These are phyloP conservation scores for Pelargonium myrrhifolium DNA, from an alignment of 441 rosid genomes.

Conservation along the genomic window DNA sequence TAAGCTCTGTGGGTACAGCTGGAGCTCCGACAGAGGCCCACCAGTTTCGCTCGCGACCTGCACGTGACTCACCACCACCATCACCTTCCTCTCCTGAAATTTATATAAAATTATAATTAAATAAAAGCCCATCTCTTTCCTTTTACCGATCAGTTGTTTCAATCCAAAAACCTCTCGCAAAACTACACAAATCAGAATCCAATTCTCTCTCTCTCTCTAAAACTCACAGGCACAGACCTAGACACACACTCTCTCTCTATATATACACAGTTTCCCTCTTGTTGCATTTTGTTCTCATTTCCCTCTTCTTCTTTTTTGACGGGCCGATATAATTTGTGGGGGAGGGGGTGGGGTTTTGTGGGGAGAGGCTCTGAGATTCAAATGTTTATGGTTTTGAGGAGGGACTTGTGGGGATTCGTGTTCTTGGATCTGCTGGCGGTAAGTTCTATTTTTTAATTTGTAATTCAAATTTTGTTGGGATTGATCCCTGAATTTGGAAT, in stretches of 20 bases:
- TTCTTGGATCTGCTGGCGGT: constrained; percentile 1
- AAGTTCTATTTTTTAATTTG: background rate
- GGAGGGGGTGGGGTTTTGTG: background rate
- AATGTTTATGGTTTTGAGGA: constrained; percentile 1
- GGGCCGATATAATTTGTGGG: background rate
- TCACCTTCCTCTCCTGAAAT: background rate
- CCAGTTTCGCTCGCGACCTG: constrained; percentile 3
- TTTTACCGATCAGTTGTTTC: background rate
- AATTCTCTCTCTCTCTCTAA: background rate
- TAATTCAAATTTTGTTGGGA: background rate
- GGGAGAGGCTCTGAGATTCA: background rate
- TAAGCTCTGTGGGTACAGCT: background rate
- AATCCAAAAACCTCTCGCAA: background rate
- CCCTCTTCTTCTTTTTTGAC: background rate
- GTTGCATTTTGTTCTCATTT: background rate
- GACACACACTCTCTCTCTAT: background rate
- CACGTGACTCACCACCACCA: constrained; percentile 3
- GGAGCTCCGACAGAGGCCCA: constrained; percentile 1
- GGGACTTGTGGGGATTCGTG: background rate
- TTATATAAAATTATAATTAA: too few relatives aligned
- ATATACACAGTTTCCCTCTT: background rate
- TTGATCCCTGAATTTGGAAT: background rate
- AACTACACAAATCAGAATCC: background rate
- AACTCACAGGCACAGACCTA: too few relatives aligned
- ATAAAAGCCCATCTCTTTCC: background rate